Conservation (phyloP, 345 rosid genomes). For the Syzygium aromaticum region DNA sequence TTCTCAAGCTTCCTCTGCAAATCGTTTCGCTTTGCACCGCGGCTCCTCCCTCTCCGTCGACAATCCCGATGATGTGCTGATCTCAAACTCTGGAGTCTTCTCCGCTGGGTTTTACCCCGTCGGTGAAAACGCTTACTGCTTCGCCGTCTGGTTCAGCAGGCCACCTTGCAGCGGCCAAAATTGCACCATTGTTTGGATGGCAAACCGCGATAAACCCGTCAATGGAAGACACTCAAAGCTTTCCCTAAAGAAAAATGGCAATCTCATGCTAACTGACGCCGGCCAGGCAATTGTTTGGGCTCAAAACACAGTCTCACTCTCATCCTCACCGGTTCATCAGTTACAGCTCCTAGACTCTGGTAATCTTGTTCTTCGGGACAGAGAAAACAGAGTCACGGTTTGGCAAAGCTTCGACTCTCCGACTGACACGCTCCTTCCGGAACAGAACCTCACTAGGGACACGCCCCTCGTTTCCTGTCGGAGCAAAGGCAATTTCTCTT, state of each 20-base stretch:
- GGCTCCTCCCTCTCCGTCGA: not conserved
- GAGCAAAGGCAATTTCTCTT: conserved; percentile 13
- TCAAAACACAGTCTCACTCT: not conserved
- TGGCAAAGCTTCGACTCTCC: conserved; percentile 33
- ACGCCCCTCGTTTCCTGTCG: conserved; percentile 4
- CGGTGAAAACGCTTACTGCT: not conserved
- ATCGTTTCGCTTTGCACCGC: not conserved
- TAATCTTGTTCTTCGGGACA: conserved; percentile 12
- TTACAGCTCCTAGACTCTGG: conserved; percentile 15
- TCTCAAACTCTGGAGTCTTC: not conserved
- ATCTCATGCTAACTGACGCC: conserved; percentile 14
- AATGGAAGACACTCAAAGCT: conserved; percentile 19
- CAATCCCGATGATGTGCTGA: not conserved
- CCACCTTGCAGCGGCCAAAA: not conserved
- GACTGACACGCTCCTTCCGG: conserved; percentile 27
- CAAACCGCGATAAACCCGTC: conserved; percentile 19
- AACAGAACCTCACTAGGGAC: conserved; percentile 5
- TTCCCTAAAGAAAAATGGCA: not conserved
- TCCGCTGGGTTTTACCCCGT: not conserved
- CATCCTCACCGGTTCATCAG: not conserved
- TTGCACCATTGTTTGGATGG: conserved; percentile 22
- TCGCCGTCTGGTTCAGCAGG: conserved; percentile 14
- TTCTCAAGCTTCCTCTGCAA: not conserved
- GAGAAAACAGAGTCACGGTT: not conserved
- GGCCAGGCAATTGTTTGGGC: conserved; percentile 10